Evolutionary conservation across 2,329 filamentous ascomycete species (phyloP), one percentile per base, ranked within the genome.

Genomic region (Piedraia hortae): DNA sequence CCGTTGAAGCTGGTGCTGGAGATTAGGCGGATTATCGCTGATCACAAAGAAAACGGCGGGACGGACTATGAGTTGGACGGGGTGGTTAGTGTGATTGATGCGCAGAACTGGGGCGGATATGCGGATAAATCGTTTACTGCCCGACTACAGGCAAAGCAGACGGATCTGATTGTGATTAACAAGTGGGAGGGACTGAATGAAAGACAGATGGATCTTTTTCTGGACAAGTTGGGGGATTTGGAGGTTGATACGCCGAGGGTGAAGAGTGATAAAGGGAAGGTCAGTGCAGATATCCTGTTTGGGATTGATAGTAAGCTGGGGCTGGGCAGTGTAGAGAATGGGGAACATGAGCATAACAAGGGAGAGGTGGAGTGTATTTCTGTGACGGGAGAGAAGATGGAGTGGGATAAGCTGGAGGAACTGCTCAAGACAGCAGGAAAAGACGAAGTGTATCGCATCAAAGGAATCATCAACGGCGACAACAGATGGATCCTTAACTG

Each of bases 381-480:
- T 2, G 54, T 89, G n/a, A 64, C 68, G 4, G 56, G 64, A 14
- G 52, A 64, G 0, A 53, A 62, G 25, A 56, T 62, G 12, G n/a
- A n/a, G n/a, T n/a, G n/a, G n/a, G 37, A 43, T 9, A 52, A 69
- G 30, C 56, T 90, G 5, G 53, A 66, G 25, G 49, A 50, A 6
- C 51, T 93, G 2, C 56, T 93, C 14, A 53, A 56, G 20, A 47
- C 62, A 0, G 72, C 82, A 0, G 72, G 78, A 1, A 90, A 88
- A 41, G 85, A 97, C 32, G 80, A 93, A 40, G 64, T 89, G 6
- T 97, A 93, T 48, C 65, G 85, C 25, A 93, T 97, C 43, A 97
- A 97, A 45, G 74, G 60, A 0, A 51, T 68, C 3, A 31, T 69
- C 5, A 53, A 54, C 43, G 19, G 45, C 28, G 39, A 46, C 1